Evolutionary conservation across 2,329 filamentous ascomycete genomes (phyloP).

Genomic region (Zalaria sp.): DNA sequence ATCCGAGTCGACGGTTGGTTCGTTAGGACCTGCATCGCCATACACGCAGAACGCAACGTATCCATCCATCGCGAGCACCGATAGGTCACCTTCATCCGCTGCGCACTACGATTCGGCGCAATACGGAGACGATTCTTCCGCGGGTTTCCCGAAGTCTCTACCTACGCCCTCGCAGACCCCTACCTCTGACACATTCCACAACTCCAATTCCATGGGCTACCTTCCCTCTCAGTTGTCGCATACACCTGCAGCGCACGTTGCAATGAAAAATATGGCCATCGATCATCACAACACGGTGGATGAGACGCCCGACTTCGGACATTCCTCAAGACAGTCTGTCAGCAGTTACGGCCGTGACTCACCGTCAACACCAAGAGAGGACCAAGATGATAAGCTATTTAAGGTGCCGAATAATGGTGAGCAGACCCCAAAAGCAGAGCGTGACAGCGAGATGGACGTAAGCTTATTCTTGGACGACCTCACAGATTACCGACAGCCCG

Average conservation of each 20-base stretch:
- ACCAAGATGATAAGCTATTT: constrained; percentile 38
- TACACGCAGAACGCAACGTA: constrained; percentile 19
- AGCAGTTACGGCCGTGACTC: constrained; percentile 48
- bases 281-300: constrained; percentile 34
- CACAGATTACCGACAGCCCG: constrained; percentile 4
- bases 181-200: constrained; percentile 2
- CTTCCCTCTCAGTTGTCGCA: constrained; percentile 16
- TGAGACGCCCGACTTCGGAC: constrained; percentile 37
- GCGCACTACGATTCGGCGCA: constrained; percentile 18
- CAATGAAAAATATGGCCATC: constrained; percentile 45
- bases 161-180: constrained; percentile 19
- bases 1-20: constrained; percentile 27
- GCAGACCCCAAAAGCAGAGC: constrained; percentile 17
- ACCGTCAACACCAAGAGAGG: constrained; percentile 43
- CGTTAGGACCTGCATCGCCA: constrained; percentile 29
- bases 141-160: constrained; percentile 11
- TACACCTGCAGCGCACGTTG: constrained; percentile 37
- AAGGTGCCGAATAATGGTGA: constrained; percentile 43
- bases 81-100: constrained; percentile 27
- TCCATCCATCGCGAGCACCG: constrained; percentile 30
- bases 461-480: constrained; percentile 16
- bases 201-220: constrained; percentile 9
- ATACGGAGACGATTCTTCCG: constrained; percentile 20
- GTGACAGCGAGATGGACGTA: constrained; percentile 15
- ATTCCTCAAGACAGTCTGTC: constrained; percentile 42